Evolutionary conservation across 495 filamentous ascomycete species (phyloP).

Genomic region (Letharia columbiana): DNA sequence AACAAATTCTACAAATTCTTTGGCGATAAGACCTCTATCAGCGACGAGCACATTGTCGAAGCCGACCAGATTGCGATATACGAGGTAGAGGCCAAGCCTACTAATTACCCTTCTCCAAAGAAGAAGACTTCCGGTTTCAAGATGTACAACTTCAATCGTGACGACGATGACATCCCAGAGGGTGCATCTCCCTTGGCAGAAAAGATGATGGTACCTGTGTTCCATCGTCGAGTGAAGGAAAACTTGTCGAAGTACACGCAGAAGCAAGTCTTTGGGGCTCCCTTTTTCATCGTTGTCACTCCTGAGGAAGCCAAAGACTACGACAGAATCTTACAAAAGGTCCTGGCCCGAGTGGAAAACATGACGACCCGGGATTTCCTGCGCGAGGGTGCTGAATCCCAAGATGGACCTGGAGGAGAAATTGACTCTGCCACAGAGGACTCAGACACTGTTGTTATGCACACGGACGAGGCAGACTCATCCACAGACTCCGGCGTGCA

Average conservation of each 20-base stretch:
- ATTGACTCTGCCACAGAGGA: constrained; percentile 45
- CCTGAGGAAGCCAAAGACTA: constrained; percentile 53
- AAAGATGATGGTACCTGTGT: constrained; percentile 66
- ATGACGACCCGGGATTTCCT: constrained; percentile 58
- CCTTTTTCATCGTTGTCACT: constrained; percentile 52
- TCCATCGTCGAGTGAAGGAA: constrained; percentile 54
- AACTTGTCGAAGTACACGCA: constrained; percentile 37
- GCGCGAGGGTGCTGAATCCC: constrained; percentile 37
- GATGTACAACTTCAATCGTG: constrained; percentile 36
- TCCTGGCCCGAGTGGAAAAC: constrained; percentile 46
- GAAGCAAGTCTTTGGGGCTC: constrained; percentile 42
- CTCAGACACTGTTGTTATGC: constrained; percentile 62
- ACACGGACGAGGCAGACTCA: constrained; percentile 64
- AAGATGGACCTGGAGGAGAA: constrained; percentile 29
- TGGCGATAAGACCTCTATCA: constrained; percentile 53
- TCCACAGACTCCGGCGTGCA: constrained; percentile 60
- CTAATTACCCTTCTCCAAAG: constrained; percentile 56
- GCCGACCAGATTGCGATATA: constrained; percentile 64
- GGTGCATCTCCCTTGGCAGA: constrained; percentile 60
- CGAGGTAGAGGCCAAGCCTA: constrained; percentile 71
- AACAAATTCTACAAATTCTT: constrained; percentile 77
- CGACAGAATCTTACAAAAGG: constrained; percentile 53
- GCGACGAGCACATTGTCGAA: constrained; percentile 53
- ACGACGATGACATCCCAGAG: constrained; percentile 48
- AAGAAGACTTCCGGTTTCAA: constrained; percentile 39